phyloP scores from a whole-genome alignment of 2,329 filamentous ascomycete genomes.

The Penicillium sp. region DNA sequence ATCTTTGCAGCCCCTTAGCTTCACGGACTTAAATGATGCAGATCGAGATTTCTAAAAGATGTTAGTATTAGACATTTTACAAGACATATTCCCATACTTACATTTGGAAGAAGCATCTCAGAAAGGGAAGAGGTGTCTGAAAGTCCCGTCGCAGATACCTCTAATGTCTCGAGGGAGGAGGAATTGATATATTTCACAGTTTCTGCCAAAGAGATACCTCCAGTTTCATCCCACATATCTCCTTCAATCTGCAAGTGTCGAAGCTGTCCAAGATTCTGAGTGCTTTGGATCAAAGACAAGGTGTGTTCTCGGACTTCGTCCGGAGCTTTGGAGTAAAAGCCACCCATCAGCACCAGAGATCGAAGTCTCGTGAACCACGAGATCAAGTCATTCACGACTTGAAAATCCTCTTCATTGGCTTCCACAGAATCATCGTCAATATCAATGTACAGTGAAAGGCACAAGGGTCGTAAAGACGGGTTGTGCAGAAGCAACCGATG shows the following conservation, averaged over 20 bases:
- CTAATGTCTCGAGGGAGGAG: background rate
- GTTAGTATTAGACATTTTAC: background rate
- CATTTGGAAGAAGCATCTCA: background rate
- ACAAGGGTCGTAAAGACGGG: background rate
- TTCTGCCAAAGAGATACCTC: conserved; percentile 3
- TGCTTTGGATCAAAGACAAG: background rate
- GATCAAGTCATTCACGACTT: conserved; percentile 1
- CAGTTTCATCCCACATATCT: background rate
- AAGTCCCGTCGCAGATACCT: background rate
- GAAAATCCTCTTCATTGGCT: background rate
- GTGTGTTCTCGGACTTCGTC: background rate
- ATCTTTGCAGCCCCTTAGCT: conserved; percentile 6
- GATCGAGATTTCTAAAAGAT: background rate
- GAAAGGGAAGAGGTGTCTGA: background rate
- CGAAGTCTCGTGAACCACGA: conserved; percentile 2
- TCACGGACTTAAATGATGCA: conserved; percentile 6
- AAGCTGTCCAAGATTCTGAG: background rate
- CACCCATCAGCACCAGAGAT: conserved; percentile 3
- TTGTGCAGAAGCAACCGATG: conserved; percentile 1
- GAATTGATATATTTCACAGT: conserved; percentile 1
- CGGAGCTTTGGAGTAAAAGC: background rate
- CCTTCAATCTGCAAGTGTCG: background rate
- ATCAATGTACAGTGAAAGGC: conserved; percentile 1
- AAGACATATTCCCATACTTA: background rate
- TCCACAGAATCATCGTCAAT: conserved; percentile 5